A percentile compares a stretch with the other conserved stretches of the same genome.
Conservation (phyloP, 768 basidiomycete species). For the Amyloporia xantha region DNA sequence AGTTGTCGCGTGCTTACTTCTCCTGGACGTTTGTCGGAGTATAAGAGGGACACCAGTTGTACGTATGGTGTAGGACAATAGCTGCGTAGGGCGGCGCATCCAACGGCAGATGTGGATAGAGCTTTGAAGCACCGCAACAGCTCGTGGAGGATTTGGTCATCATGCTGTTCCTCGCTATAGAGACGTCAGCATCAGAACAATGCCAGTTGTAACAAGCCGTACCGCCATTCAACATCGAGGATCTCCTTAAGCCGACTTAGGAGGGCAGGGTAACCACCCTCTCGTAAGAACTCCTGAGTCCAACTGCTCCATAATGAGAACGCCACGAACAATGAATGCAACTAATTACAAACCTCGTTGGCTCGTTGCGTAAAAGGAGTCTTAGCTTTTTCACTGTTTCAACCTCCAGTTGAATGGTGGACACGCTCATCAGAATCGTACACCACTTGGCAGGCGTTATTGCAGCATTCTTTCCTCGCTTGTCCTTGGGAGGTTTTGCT, state of each 20-base stretch:
- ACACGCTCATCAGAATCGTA: slow-evolving; percentile 57
- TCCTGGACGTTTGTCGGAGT: slow-evolving; percentile 97
- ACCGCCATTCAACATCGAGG: slow-evolving; percentile 96
- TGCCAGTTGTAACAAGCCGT: not conserved
- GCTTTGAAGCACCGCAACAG: slow-evolving; percentile 92
- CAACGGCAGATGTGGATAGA: slow-evolving; percentile 81
- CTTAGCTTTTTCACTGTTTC: slow-evolving; percentile 84
- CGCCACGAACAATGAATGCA: no score
- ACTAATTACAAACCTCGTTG: slow-evolving; percentile 54
- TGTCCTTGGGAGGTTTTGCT: slow-evolving; percentile 44
- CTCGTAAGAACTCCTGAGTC: slow-evolving; percentile 79
- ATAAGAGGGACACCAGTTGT: slow-evolving; percentile 77
- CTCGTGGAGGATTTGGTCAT: slow-evolving; percentile 90
- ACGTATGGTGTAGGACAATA: slow-evolving; percentile 84
- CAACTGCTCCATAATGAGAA: no score
- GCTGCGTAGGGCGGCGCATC: slow-evolving; percentile 85
- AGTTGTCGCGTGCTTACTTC: slow-evolving; percentile 87
- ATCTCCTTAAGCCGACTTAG: slow-evolving; percentile 84
- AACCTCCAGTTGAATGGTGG: slow-evolving; percentile 74
- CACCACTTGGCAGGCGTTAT: slow-evolving; percentile 61
- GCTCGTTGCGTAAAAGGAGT: slow-evolving; percentile 82
- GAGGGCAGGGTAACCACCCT: slow-evolving; percentile 82
- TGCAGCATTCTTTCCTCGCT: slow-evolving; percentile 25
- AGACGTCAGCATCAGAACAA: not conserved
- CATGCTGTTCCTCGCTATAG: slow-evolving; percentile 93